phyloP scores from a whole-genome alignment of 108 stramenopile species.

The Skeletonema grethae region DNA sequence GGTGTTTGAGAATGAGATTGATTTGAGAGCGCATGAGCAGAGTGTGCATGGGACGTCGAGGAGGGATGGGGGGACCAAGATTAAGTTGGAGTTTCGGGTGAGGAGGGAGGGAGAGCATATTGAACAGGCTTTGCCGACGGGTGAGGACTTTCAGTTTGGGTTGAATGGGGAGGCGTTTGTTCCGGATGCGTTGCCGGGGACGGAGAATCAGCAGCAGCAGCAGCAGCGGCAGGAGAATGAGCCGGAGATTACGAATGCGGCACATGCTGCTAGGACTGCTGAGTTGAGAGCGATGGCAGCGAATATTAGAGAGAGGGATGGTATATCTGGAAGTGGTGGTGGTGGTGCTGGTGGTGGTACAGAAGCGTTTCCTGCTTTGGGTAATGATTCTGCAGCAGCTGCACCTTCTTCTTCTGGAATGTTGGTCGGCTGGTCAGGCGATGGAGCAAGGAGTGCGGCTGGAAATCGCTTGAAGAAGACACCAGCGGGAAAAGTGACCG shows the following conservation, averaged over 20 bases:
- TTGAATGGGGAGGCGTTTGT: constrained; percentile 89
- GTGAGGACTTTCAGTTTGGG: constrained; percentile 71
- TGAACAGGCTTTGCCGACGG: constrained; percentile 44
- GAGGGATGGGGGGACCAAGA: constrained; percentile 67
- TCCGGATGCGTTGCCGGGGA: constrained; percentile 64
- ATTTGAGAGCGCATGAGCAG: constrained; percentile 72
- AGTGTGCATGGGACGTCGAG: constrained; percentile 63
- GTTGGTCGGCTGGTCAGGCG: constrained; percentile 42
- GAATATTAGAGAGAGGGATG: constrained; percentile 50
- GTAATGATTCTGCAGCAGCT: constrained; percentile 12
- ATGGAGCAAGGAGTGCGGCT: constrained; percentile 16
- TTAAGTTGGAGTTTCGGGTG: constrained; percentile 80
- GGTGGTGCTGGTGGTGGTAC: constrained; percentile 25
- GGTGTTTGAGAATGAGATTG: constrained; percentile 89
- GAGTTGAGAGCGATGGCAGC: constrained; percentile 77
- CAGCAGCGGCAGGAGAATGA: constrained; percentile 47
- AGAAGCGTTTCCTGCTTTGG: constrained; percentile 72
- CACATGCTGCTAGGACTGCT: constrained; percentile 80
- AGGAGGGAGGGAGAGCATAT: constrained; percentile 56
- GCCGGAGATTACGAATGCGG: constrained; percentile 57
- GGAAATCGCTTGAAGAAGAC: constrained; percentile 26
- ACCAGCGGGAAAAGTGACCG: constrained; percentile 29
- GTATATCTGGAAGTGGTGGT: constrained; percentile 12
- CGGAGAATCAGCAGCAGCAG: constrained; percentile 9
- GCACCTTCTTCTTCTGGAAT: constrained; percentile 6